These are phyloP conservation scores for Aspergillaceae sp. DNA, from an alignment of 2,329 filamentous ascomycete genomes.

Conservation along the genomic window DNA sequence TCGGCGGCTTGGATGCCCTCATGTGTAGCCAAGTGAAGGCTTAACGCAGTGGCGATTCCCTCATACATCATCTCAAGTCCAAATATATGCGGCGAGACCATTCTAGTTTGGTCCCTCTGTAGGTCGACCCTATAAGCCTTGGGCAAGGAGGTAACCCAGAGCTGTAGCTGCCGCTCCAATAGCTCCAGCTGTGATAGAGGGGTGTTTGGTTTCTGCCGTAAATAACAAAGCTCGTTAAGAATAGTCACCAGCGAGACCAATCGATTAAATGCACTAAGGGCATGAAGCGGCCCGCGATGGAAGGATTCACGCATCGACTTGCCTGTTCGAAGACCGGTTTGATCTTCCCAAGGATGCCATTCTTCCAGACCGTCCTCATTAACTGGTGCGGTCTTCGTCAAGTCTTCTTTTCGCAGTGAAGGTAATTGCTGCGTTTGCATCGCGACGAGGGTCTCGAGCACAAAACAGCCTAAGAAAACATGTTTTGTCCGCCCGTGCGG, in stretches of 20 bases:
- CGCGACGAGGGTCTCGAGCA: slow-evolving; percentile 46
- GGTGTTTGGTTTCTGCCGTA: slow-evolving; percentile 14
- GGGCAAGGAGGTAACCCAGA: slow-evolving; percentile 23
- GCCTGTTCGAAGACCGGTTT: slow-evolving; percentile 25
- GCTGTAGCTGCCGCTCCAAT: slow-evolving; percentile 23
- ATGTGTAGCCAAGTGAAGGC: slow-evolving; percentile 17
- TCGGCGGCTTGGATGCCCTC: slow-evolving; percentile 13
- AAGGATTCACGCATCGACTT: slow-evolving; percentile 20
- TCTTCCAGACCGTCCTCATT: slow-evolving; percentile 62
- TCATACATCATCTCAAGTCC: slow-evolving; percentile 27
- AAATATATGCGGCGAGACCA: slow-evolving; percentile 26
- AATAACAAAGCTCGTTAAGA: slow-evolving; percentile 24
- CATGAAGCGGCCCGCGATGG: slow-evolving; percentile 34
- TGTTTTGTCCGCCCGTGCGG: slow-evolving; percentile 29
- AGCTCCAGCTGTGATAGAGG: slow-evolving; percentile 20
- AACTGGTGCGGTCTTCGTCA: slow-evolving; percentile 42
- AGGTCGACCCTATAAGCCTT: slow-evolving; percentile 23
- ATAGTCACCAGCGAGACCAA: slow-evolving; percentile 35
- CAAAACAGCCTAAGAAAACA: slow-evolving; percentile 44
- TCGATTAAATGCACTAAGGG: slow-evolving; percentile 47
- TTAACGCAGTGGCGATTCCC: slow-evolving; percentile 18
- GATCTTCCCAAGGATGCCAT: slow-evolving; percentile 62
- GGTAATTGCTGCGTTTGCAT: slow-evolving; percentile 38
- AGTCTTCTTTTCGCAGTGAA: slow-evolving; percentile 43
- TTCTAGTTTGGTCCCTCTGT: slow-evolving; percentile 14